Base-by-base conservation (phyloP, 306 rosid genomes). In the Castanea crenata region DNA sequence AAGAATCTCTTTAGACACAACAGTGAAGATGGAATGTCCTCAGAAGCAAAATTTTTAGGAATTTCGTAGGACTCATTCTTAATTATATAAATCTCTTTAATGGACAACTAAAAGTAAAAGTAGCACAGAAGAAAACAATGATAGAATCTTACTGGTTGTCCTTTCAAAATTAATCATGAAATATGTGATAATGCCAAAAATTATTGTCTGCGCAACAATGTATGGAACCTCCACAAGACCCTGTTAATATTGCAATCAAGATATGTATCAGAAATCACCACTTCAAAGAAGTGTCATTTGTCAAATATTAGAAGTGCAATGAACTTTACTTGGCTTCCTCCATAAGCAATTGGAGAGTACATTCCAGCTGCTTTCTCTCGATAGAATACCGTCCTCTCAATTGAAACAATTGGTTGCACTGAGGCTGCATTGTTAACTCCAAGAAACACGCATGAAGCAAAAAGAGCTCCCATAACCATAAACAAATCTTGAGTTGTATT, bases 151-250 rank as follows among this genome's bases (percentile, higher is more conserved):
- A 92, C 97, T 83, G 0, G 76, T 27, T 44, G 91, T 90, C 82
- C 55, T 87, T 85, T 92, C 98, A 84, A 90, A 94, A 65, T 89
- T 76, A 76, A 94, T 74, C 96, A 92, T 92, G 81, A 87, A 86
- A 76, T 94, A 94, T 59, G 98, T 92, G 87, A 94, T 90, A 41
- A 92, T 1, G 38, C 93, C 97, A 55, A 87, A 92, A 27, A 90
- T 5, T 78, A 92, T 61, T 49, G 98, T 89, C 92, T 94, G 96
- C 69, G 62, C 82, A 55, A 85, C 88, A 77, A 94, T 76, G 76
- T 94, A 94, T n/a, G 98, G 98, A 55, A 94, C n/a, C 90, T 94
- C 98, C 78, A 94, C 82, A 70, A 94, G 88, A 72, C 98, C 94
- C 98, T 94, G 93, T 65, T 68, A 76, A 55, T 38, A 62, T 75